Conservation (phyloP, 352 stramenopile species). For the Globisporangium cederbergense region DNA sequence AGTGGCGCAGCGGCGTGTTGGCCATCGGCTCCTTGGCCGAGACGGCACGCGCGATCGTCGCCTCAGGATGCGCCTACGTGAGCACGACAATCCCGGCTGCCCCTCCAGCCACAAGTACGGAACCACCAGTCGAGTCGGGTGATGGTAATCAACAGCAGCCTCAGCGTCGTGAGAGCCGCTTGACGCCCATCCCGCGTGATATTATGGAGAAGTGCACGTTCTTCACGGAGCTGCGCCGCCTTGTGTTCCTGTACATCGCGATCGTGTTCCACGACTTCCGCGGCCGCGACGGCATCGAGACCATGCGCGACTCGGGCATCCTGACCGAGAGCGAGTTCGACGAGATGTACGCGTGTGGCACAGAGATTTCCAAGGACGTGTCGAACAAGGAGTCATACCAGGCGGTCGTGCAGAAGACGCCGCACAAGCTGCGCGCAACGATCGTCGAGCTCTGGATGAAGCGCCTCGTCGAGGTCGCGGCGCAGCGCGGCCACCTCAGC, state of each 20-base stretch:
- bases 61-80: conserved; percentile 61
- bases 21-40: conserved; percentile 61
- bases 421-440: conserved; percentile 67
- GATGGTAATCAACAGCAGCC: conserved; percentile 5
- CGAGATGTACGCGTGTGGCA: conserved; percentile 66
- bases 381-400: conserved; percentile 50
- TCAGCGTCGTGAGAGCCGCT: conserved; percentile 17
- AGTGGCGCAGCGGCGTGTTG: conserved; percentile 72
- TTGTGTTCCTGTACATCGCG: conserved; percentile 82
- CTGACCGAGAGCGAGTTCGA: conserved; percentile 66
- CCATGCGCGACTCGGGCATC: conserved; percentile 51
- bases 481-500: conserved; percentile 55
- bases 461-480: conserved; percentile 62
- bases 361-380: conserved; percentile 44
- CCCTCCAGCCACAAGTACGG: conserved; percentile 10
- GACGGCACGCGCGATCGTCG: conserved; percentile 62
- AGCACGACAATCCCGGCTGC: conserved; percentile 36
- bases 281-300: conserved; percentile 63
- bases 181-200: conserved; percentile 37
- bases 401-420: conserved; percentile 54
- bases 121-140: background rate
- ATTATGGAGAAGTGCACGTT: conserved; percentile 76
- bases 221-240: conserved; percentile 64
- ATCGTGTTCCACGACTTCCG: conserved; percentile 81
- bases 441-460: conserved; percentile 83